These are phyloP conservation scores for Ambrosia artemisiifolia DNA, from an alignment of 129 eudicot genomes.

Conservation along the genomic window DNA sequence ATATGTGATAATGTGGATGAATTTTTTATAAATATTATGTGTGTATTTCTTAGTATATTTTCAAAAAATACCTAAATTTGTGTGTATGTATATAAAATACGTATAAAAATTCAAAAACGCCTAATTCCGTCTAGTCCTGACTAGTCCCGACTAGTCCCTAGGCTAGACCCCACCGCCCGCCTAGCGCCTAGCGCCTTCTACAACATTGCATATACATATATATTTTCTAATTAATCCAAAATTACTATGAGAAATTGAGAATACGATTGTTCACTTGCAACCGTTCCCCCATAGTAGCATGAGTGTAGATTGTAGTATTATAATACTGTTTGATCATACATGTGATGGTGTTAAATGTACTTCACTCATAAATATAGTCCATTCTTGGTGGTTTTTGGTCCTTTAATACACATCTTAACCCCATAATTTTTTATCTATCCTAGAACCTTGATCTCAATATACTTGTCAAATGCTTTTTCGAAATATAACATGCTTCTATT, in stretches of 20 bases:
- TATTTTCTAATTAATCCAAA: not conserved
- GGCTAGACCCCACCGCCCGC: too few relatives aligned
- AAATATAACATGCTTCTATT: not conserved
- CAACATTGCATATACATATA: not conserved
- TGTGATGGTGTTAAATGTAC: not conserved
- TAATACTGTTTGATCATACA: constrained; percentile 2
- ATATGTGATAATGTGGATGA: too few relatives aligned
- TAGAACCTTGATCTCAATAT: not conserved
- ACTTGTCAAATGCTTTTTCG: not conserved
- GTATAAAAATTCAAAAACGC: too few relatives aligned
- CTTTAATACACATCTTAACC: constrained; percentile 2
- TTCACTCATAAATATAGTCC: not conserved
- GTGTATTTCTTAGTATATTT: too few relatives aligned
- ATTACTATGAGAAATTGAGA: not conserved
- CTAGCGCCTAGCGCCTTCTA: too few relatives aligned
- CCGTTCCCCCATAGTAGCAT: not conserved
- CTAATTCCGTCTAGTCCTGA: too few relatives aligned
- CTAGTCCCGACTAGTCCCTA: too few relatives aligned
- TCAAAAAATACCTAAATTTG: too few relatives aligned
- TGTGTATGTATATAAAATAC: too few relatives aligned
- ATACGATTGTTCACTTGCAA: not conserved
- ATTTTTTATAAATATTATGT: too few relatives aligned
- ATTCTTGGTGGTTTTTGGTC: constrained; percentile 8
- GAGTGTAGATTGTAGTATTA: not conserved
- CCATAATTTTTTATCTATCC: not conserved